Evolutionary conservation across 345 rosid genomes (phyloP).

Genomic region (Cardamine resedifolia): DNA sequence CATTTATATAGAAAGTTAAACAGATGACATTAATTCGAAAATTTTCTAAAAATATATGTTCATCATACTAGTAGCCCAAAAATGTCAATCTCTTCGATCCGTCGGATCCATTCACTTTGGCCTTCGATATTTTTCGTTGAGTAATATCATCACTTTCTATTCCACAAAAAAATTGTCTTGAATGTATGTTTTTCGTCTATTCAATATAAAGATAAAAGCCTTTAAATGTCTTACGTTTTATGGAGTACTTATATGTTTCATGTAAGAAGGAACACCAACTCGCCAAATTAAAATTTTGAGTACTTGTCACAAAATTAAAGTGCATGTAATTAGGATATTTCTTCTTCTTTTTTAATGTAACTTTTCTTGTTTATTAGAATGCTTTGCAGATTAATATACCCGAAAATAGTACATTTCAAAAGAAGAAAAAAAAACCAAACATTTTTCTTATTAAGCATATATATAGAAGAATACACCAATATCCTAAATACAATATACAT

Average conservation of each 20-base stretch:
- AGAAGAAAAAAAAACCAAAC: neutral
- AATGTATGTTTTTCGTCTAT: neutral
- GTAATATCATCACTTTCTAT: neutral
- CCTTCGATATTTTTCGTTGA: too few species aligned
- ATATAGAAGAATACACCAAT: constrained; percentile 7
- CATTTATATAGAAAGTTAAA: too few species aligned
- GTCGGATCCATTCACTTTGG: too few species aligned
- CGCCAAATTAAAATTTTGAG: neutral
- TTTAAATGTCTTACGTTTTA: neutral
- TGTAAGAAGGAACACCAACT: neutral
- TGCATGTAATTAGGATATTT: neutral
- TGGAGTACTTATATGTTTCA: neutral
- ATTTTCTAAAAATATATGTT: too few species aligned
- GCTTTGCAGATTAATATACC: neutral
- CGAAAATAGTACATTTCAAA: neutral
- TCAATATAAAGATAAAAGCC: neutral
- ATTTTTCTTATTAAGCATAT: constrained; percentile 19
- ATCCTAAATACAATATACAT: constrained; percentile 6
- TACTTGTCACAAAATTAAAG: neutral
- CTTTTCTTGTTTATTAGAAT: neutral
- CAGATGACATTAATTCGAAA: too few species aligned
- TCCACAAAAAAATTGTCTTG: neutral
- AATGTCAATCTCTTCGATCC: neutral
- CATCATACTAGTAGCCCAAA: neutral
- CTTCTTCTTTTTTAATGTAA: neutral